Percentiles rank a stretch among this genome's conserved stretches.
Evolutionary conservation across 2,329 filamentous ascomycete species (phyloP).

Genomic region (Apiospora sp.): DNA sequence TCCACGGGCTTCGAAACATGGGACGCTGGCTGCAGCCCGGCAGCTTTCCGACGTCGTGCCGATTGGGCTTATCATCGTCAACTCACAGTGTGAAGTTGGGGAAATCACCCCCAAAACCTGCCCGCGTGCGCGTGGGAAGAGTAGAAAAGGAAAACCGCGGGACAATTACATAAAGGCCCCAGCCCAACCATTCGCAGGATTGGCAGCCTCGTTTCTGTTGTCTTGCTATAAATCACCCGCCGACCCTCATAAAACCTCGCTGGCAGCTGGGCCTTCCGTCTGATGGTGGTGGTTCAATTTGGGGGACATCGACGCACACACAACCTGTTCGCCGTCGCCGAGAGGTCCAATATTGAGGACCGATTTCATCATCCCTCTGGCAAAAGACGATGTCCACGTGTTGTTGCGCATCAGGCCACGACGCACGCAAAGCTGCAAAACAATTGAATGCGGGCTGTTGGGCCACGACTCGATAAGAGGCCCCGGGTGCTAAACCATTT

Average conservation of each 20-base stretch:
- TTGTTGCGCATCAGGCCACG: constrained; percentile 19
- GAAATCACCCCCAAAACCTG: background rate
- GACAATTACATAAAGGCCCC: background rate
- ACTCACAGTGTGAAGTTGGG: background rate
- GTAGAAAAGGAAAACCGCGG: too few species aligned
- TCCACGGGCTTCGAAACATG: constrained; percentile 16
- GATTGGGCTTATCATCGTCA: background rate
- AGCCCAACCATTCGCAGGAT: background rate
- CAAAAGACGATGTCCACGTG: constrained; percentile 20
- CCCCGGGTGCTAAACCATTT: constrained; percentile 4
- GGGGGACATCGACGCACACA: background rate
- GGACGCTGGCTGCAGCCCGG: constrained; percentile 11
- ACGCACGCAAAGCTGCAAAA: background rate
- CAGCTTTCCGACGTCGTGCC: constrained; percentile 16
- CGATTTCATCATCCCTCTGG: constrained; percentile 19
- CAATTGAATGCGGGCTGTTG: constrained; percentile 14
- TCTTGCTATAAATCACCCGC: constrained; percentile 11
- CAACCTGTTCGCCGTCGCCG: constrained; percentile 15
- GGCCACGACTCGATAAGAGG: constrained; percentile 17
- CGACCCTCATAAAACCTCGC: constrained; percentile 6
- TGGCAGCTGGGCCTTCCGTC: constrained; percentile 4
- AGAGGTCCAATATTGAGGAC: constrained; percentile 11
- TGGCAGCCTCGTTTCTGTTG: constrained; percentile 10
- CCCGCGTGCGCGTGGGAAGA: too few species aligned
- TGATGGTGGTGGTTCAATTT: background rate